A percentile compares a stretch with the other conserved stretches of the same genome.
These are phyloP conservation scores for Daldinia sp. DNA, from an alignment of 2,329 filamentous ascomycete species.

Conservation along the genomic window DNA sequence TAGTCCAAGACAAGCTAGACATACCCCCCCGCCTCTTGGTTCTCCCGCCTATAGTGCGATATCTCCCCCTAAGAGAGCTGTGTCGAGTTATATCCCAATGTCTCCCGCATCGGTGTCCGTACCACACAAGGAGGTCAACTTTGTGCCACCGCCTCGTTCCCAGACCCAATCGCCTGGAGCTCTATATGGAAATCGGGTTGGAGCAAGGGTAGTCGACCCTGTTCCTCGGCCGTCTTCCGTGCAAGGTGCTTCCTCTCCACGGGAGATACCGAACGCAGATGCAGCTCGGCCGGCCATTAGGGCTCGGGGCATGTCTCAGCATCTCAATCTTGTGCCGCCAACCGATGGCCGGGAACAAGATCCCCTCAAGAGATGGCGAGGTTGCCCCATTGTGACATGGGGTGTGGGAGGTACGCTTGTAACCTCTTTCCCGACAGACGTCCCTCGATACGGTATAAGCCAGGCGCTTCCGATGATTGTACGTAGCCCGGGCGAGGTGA, in stretches of 20 bases:
- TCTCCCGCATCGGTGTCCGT: slow-evolving; percentile 43
- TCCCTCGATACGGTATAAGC: slow-evolving; percentile 84
- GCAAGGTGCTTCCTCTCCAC: slow-evolving; percentile 55
- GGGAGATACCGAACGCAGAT: slow-evolving; percentile 30
- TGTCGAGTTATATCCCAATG: slow-evolving; percentile 61
- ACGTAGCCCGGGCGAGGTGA: slow-evolving; percentile 82
- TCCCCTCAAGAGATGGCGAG: slow-evolving; percentile 88
- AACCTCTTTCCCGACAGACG: slow-evolving; percentile 86
- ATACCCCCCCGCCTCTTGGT: slow-evolving; percentile 60
- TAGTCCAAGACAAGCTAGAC: slow-evolving; percentile 51
- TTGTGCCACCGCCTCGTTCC: slow-evolving; percentile 65
- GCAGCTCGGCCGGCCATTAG: slow-evolving; percentile 48
- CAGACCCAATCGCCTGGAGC: slow-evolving; percentile 70
- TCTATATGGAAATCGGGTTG: slow-evolving; percentile 51
- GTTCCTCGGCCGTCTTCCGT: slow-evolving; percentile 64
- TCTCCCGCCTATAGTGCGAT: slow-evolving; percentile 53
- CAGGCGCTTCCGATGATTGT: slow-evolving; percentile 79
- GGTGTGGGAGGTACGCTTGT: slow-evolving; percentile 84
- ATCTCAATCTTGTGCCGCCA: slow-evolving; percentile 66
- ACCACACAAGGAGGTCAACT: slow-evolving; percentile 49
- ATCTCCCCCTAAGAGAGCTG: slow-evolving; percentile 64
- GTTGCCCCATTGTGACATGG: slow-evolving; percentile 86
- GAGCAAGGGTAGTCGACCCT: slow-evolving; percentile 50
- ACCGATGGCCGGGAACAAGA: slow-evolving; percentile 76
- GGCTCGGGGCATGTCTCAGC: slow-evolving; percentile 62